Evolutionary conservation across 176 grass and related monocot genomes (phyloP).

Genomic region (Paspalum vaginatum): DNA sequence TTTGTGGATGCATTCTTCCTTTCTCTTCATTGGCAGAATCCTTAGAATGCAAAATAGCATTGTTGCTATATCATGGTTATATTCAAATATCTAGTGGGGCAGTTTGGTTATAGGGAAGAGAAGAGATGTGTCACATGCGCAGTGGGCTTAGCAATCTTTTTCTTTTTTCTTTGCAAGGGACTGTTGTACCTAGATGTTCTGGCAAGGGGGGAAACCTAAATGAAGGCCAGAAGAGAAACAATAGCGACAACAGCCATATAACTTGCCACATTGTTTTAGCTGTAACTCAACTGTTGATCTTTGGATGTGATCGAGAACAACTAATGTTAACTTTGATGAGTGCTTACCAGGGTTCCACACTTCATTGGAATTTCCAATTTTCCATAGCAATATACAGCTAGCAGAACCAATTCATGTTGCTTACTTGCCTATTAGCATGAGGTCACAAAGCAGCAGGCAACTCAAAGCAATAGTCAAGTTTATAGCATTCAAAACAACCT

Average conservation of each 20-base stretch:
- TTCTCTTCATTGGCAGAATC: not conserved
- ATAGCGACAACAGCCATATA: not conserved
- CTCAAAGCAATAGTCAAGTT: not conserved
- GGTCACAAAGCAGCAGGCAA: not conserved
- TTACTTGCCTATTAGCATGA: not conserved
- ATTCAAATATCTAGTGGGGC: not conserved
- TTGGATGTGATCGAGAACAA: not conserved
- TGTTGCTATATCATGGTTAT: not conserved
- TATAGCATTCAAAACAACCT: not conserved
- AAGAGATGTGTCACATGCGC: not conserved
- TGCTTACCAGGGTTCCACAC: not conserved
- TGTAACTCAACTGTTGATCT: not conserved
- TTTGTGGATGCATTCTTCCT: not conserved
- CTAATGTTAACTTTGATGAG: not conserved
- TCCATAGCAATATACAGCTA: not conserved
- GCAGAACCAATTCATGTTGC: not conserved
- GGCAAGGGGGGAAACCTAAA: not conserved
- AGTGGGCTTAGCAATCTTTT: not conserved
- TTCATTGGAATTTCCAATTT: not conserved
- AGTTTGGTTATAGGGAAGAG: not conserved
- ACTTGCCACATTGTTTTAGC: not conserved
- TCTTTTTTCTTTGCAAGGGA: not conserved
- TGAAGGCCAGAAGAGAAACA: not conserved
- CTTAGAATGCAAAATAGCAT: not conserved
- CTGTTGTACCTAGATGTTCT: not conserved